These are phyloP conservation scores for Dictyostelium purpureum DNA, from an alignment of 78 protist species.

Conservation along the genomic window DNA sequence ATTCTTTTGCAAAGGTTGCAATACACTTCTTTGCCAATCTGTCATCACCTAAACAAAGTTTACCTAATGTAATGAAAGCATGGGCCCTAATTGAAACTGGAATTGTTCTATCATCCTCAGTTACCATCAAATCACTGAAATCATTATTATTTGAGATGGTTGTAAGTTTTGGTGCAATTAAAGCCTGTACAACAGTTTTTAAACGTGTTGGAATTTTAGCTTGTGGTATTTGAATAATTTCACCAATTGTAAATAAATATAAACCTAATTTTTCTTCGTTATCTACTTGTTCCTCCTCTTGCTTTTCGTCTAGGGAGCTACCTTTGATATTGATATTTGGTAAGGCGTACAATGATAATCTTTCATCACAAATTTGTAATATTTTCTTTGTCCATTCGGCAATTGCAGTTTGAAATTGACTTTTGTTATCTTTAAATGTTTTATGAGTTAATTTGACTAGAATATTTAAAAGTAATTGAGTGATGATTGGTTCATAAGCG, in stretches of 20 bases:
- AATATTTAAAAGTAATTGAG: slow-evolving; percentile 5
- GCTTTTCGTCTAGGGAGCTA: not conserved
- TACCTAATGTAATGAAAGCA: slow-evolving; percentile 85
- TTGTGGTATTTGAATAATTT: slow-evolving; percentile 56
- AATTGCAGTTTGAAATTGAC: not conserved
- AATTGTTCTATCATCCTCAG: not conserved
- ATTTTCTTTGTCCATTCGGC: slow-evolving; percentile 13
- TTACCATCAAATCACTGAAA: not conserved
- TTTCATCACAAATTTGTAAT: slow-evolving; percentile 36
- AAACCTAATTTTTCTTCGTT: not conserved
- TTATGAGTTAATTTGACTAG: not conserved
- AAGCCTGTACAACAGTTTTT: slow-evolving; percentile 66
- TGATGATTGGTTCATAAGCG: not conserved
- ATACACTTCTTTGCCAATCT: slow-evolving; percentile 76
- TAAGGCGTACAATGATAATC: slow-evolving; percentile 1
- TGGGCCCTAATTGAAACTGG: slow-evolving; percentile 73
- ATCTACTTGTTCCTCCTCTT: not conserved
- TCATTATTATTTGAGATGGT: not conserved
- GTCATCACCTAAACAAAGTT: slow-evolving; percentile 83
- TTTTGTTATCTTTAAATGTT: not conserved
- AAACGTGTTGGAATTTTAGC: slow-evolving; percentile 18
- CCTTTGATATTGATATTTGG: not conserved
- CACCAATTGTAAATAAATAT: slow-evolving; percentile 78
- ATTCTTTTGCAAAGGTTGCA: slow-evolving; percentile 81
- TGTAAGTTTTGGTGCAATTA: slow-evolving; percentile 58